Percentiles rank a stretch among this genome's conserved stretches.
phyloP scores from a whole-genome alignment of 305 asterid genomes.

The Fraxinus platypoda region DNA sequence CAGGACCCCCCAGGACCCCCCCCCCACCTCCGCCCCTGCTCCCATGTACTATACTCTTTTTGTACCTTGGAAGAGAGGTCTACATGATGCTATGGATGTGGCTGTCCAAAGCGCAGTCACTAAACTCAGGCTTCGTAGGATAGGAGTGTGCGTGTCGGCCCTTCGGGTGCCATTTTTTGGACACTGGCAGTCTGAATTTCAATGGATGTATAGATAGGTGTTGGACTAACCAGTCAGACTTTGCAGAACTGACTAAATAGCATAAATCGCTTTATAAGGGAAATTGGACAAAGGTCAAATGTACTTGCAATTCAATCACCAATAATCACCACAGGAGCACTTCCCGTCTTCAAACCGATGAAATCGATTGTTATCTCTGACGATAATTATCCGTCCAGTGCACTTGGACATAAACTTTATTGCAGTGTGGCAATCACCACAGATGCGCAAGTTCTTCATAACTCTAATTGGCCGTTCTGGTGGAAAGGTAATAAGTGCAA shows the following conservation, averaged over 20 bases:
- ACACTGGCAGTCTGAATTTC: background rate
- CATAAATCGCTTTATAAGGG: background rate
- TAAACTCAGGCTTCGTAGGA: background rate
- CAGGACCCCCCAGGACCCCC: too few species aligned
- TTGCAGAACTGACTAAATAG: background rate
- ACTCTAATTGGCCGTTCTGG: slow-evolving; percentile 64
- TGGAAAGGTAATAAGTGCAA: slow-evolving; percentile 60
- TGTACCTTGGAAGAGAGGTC: background rate
- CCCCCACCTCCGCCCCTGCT: too few species aligned
- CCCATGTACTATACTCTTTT: background rate
- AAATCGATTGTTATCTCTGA: slow-evolving; percentile 79
- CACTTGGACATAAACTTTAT: slow-evolving; percentile 64
- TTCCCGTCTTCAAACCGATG: slow-evolving; percentile 62
- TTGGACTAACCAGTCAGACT: background rate
- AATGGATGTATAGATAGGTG: background rate
- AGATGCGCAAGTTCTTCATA: slow-evolving; percentile 76
- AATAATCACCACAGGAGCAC: slow-evolving; percentile 84
- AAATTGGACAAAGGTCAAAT: slow-evolving; percentile 5
- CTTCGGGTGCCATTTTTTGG: background rate
- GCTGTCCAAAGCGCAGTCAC: background rate
- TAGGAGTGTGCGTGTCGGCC: background rate
- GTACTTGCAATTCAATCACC: slow-evolving; percentile 44
- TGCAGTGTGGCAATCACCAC: slow-evolving; percentile 77
- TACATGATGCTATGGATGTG: background rate
- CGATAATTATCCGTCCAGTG: slow-evolving; percentile 55